These are phyloP conservation scores for Brachypodium distachyon DNA, from an alignment of 202 grass and related monocot species.

Conservation along the genomic window DNA sequence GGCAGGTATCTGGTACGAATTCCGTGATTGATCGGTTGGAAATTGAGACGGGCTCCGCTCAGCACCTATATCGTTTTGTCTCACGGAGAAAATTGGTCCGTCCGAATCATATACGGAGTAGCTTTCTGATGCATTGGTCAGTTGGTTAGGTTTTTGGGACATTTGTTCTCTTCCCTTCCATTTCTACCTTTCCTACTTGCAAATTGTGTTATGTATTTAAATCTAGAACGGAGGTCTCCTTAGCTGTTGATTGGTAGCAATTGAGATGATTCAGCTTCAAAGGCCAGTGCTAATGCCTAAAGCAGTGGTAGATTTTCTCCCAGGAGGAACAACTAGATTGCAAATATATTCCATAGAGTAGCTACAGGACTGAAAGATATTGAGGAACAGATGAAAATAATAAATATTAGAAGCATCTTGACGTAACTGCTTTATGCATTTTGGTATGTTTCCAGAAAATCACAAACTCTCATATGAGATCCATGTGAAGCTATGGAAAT, in stretches of 20 bases:
- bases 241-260: not conserved
- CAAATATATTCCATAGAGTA: not conserved
- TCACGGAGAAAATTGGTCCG: not conserved
- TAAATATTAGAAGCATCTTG: not conserved
- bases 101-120: not conserved
- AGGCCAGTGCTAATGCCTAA: not conserved
- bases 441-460: conserved; percentile 21
- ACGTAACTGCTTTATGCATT: conserved; percentile 27
- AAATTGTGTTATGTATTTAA: not conserved
- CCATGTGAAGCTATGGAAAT: conserved; percentile 23
- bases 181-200: not conserved
- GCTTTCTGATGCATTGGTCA: not conserved
- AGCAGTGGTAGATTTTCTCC: no score
- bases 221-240: no score
- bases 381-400: not conserved
- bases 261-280: not conserved
- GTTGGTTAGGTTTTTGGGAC: not conserved
- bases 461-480: not conserved
- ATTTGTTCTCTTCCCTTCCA: not conserved
- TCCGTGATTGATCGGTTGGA: not conserved
- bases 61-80: not conserved
- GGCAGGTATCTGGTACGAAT: not conserved
- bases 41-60: not conserved
- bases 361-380: not conserved
- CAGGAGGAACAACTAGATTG: not conserved